Conservation (phyloP, 108 stramenopile species). For the Cyclotella baltica region DNA sequence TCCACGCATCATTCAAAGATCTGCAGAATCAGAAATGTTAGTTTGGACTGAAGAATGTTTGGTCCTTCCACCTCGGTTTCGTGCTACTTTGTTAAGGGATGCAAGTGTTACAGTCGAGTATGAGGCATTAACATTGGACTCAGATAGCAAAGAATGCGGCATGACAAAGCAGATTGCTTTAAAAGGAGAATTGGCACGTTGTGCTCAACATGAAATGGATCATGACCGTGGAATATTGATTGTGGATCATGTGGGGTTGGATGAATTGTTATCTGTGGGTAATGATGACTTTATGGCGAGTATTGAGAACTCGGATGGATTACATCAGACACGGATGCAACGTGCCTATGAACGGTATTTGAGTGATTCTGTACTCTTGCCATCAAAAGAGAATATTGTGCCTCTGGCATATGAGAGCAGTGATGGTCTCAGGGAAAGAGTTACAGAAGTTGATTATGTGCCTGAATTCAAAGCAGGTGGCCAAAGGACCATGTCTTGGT, state of each 20-base stretch:
- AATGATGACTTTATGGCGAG: conserved; percentile 75
- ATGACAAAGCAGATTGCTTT: conserved; percentile 41
- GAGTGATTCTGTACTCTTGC: conserved; percentile 24
- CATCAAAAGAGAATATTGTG: conserved; percentile 11
- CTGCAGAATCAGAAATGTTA: conserved; percentile 71
- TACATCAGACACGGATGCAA: conserved; percentile 45
- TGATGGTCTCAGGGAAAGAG: not conserved
- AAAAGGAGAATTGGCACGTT: conserved; percentile 67
- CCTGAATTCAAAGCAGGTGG: not conserved
- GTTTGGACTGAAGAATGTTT: conserved; percentile 86
- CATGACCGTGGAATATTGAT: conserved; percentile 87
- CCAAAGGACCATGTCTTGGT: not conserved
- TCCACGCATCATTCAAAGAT: conserved; percentile 77
- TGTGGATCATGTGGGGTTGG: conserved; percentile 78
- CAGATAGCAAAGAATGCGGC: conserved; percentile 15
- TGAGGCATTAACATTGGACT: conserved; percentile 36
- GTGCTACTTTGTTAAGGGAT: conserved; percentile 79
- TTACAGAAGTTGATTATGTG: not conserved
- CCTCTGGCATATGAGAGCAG: not conserved
- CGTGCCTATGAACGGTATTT: conserved; percentile 45
- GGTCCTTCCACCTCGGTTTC: conserved; percentile 81
- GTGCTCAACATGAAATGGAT: conserved; percentile 86
- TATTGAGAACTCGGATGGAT: conserved; percentile 61
- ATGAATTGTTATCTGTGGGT: conserved; percentile 67
- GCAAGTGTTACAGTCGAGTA: conserved; percentile 70